Evolutionary conservation across 768 basidiomycete genomes (phyloP), one percentile per base, ranked within the genome.

Genomic region (Hypholoma fasciculare): DNA sequence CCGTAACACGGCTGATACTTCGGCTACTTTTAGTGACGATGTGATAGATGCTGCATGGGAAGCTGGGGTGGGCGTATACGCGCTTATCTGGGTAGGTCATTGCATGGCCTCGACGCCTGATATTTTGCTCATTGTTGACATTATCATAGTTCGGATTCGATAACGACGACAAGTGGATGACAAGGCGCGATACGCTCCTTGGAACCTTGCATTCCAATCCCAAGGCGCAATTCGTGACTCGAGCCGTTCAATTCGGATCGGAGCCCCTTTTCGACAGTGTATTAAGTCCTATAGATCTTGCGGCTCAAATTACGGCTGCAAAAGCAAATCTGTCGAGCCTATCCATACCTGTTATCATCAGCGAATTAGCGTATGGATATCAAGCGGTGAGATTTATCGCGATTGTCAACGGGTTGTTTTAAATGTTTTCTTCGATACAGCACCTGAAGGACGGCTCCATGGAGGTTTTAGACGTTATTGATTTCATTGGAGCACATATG

Each of bases 241-340:
- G 86, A n/a, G 84, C 73, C 1, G 71, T 89, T 2, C 88, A 90
- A 59, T 89, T 89, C 61, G 88, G 88, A 34, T 87, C 87, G 0
- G 88, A 89, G 63, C 88, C 88, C 1, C 72, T 89, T 17, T 90
- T 69, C 57, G 88, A 89, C 64, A 55, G 69, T 39, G 88, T 81
- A 36, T 71, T 90, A 44, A 65, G 75, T 6, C 76, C 81, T 14
- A 23, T 64, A 4, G 69, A 75, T 34, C 79, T 90, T 17, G 80
- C 84, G 1, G 56, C 65, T 0, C 81, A 89, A 66, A 82, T 89
- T 23, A 69, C 57, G 12, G 65, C 67, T 0, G 80, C 82, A 27
- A 85, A 86, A 65, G 61, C 70, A 4, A 80, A 76, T 43, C 68
- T 90, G 49, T 74, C 79, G 12, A 72, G 65, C 54, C 72, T 89